A percentile compares a stretch with the other conserved stretches of the same genome.
These are phyloP conservation scores for Populus hybrid DNA, from an alignment of 441 rosid genomes.

Conservation along the genomic window DNA sequence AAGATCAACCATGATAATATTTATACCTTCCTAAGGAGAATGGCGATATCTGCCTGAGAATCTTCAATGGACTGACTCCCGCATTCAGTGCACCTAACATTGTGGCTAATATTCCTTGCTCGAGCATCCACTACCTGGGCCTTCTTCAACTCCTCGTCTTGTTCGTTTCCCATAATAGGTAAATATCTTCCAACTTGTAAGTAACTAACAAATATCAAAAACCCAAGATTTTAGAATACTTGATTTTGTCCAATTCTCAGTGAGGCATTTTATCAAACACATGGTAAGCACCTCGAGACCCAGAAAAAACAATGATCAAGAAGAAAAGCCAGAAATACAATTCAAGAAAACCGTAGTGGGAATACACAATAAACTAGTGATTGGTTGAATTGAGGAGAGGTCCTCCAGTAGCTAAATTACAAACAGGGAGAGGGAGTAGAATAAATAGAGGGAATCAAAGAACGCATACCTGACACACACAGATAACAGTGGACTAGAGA, in stretches of 20 bases:
- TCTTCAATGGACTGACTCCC: constrained; percentile 99
- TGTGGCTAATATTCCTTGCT: constrained; percentile 92
- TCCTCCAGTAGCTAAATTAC: no score
- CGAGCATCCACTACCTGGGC: constrained; percentile 71
- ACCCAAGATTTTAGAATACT: neutral
- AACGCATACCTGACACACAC: no score
- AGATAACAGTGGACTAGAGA: no score
- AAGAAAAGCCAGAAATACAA: no score
- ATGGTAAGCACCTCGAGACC: neutral
- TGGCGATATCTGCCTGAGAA: constrained; percentile 96
- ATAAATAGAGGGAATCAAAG: no score
- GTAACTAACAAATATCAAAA: neutral
- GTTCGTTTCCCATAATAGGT: constrained; percentile 49
- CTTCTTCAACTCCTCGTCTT: constrained; percentile 70
- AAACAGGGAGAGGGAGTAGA: no score
- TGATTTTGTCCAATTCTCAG: neutral
- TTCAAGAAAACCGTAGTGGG: no score
- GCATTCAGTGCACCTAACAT: constrained; percentile 94
- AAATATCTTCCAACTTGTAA: constrained; percentile 11
- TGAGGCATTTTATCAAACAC: constrained; percentile 38
- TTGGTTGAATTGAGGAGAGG: no score
- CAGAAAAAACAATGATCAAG: no score
- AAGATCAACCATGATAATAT: no score
- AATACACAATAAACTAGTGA: no score
- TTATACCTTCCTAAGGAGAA: constrained; percentile 82